Base-by-base conservation (phyloP, 768 basidiomycete species). In the Tremella fuciformis region DNA sequence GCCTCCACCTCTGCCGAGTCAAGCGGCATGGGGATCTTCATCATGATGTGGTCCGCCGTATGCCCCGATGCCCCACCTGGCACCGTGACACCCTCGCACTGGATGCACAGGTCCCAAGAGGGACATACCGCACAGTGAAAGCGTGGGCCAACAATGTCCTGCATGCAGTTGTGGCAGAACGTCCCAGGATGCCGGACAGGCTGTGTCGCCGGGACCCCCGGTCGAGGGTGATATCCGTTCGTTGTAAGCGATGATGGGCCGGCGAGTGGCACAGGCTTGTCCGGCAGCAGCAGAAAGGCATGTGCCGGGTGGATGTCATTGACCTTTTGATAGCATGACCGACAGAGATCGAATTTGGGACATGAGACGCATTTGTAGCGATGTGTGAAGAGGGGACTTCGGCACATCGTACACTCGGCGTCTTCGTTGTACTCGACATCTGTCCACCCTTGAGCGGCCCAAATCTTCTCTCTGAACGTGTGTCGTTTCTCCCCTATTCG, bases 111-210 rank as follows among this genome's bases (percentile, higher is more conserved):
- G 56, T 78, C 77, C 74, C 73, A 75, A 39, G 85, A 83, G 40
- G 87, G 84, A 72, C 93, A 97, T 19, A 89, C 85, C 9, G 89
- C 88, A 68, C 93, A 97, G 68, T 91, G 93, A 77, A 91, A 96
- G 3, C 89, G 83, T 15, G 91, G 89, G 16, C 93, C 93, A 22
- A 93, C 83, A 62, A 97, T 93, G 64, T 91, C 90, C 64, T 86
- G 85, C 58, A 88, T 78, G 73, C 92, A 97, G 66, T 93, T 88
- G 62, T 86, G 82, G 71, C 91, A 96, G 72, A 86, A 88, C 19
- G 90, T 87, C 11, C 86, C 90, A 1, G 83, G 84, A 69, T 93
- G 91, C 11, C 67, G 63, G 2, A 63, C 39, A 2, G 53, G 58
- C 58, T 55, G n/a, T 16, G 57, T 7, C 18, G 26, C n/a, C 7